Evolutionary conservation across 2,329 filamentous ascomycete species (phyloP).

Genomic region (Bipolaris sorokiniana): DNA sequence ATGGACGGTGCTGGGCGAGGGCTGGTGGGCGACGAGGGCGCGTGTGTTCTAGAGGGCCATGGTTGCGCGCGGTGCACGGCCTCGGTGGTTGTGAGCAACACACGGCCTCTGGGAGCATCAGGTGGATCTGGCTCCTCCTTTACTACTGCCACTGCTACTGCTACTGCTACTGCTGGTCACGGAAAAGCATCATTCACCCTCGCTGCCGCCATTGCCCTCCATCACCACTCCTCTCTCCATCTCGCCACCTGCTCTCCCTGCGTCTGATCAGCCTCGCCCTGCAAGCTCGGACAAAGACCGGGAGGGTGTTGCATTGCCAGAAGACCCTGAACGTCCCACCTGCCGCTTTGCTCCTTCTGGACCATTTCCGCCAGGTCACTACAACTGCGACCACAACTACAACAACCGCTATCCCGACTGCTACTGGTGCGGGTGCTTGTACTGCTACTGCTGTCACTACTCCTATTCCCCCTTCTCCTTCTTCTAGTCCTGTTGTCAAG

Average conservation of each 20-base stretch:
- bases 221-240: background rate
- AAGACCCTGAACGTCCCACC: constrained; percentile 32
- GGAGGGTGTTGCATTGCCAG: constrained; percentile 37
- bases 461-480: background rate
- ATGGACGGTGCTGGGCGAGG: background rate
- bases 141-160: background rate
- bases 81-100: constrained; percentile 19
- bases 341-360: constrained; percentile 11
- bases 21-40: background rate
- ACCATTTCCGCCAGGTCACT: constrained; percentile 4
- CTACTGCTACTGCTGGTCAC: too few relatives aligned
- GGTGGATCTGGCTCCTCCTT: constrained; percentile 19
- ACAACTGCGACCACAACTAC: too few relatives aligned
- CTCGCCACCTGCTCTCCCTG: constrained; percentile 5
- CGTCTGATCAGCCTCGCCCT: constrained; percentile 9
- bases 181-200: background rate
- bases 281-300: constrained; percentile 35
- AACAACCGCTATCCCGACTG: background rate
- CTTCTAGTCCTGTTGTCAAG: background rate
- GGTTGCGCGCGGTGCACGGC: constrained; percentile 13
- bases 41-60: constrained; percentile 8
- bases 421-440: background rate
- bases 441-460: background rate
- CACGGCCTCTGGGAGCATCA: constrained; percentile 23
- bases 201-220: background rate